Evolutionary conservation across 2,329 filamentous ascomycete genomes (phyloP).

Genomic region (Gremmenia infestans): DNA sequence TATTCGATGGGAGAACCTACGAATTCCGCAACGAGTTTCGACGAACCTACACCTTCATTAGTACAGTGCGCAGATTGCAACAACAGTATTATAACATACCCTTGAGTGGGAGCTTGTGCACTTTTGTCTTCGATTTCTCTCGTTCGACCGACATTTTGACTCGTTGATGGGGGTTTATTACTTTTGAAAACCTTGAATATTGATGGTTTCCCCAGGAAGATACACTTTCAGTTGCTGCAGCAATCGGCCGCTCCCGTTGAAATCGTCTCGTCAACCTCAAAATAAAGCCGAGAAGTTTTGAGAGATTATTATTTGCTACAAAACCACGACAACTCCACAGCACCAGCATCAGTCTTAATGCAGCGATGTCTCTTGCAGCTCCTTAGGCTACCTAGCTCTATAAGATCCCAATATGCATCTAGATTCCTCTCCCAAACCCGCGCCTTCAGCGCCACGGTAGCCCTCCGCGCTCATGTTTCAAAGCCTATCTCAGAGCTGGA

Average conservation of each 20-base stretch:
- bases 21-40: constrained; percentile 92
- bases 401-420: constrained; percentile 27
- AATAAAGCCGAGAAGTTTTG: neutral
- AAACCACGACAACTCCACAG: neutral
- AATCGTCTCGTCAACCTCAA: constrained; percentile 1
- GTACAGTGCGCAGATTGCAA: neutral
- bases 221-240: constrained; percentile 7
- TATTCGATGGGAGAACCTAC: constrained; percentile 47
- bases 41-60: constrained; percentile 50
- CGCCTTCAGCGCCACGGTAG: constrained; percentile 27
- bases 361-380: constrained; percentile 33
- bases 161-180: constrained; percentile 5
- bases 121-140: constrained; percentile 72
- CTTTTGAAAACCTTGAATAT: neutral
- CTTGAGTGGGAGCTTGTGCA: constrained; percentile 90
- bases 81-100: constrained; percentile 46
- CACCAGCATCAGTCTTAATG: constrained; percentile 20
- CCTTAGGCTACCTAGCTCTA: constrained; percentile 31
- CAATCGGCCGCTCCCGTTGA: constrained; percentile 8
- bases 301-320: neutral
- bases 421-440: constrained; percentile 20
- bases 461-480: constrained; percentile 24
- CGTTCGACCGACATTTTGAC: constrained; percentile 26
- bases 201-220: constrained; percentile 5
- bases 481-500: constrained; percentile 42